Evolutionary conservation across 352 stramenopile genomes (phyloP), one percentile per base, ranked within the genome.

Genomic region (Globisporangium emineosum): DNA sequence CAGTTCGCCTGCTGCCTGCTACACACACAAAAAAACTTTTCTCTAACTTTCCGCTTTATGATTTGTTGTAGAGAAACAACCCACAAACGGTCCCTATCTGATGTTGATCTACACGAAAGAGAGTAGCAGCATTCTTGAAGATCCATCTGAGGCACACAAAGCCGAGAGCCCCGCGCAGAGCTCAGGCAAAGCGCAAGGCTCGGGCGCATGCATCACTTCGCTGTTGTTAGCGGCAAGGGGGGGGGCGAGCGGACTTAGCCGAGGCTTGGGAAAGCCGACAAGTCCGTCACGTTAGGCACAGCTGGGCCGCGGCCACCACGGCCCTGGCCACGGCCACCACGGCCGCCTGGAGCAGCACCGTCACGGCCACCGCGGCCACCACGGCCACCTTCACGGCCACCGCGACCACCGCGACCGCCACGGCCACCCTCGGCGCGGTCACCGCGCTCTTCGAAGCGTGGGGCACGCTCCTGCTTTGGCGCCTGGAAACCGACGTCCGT

Each of bases 231-330:
- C 40, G 40, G 40, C 49, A 43, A 54, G 32, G 47, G 47, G 45
- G 75, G 67, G 68, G n/a, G 60, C 58, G 60, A 67, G 42, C 52
- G 58, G 62, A 67, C 56, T 82, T 93, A 93, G 69, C 73, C 76
- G 72, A 96, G 86, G 73, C 71, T 91, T 56, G 88, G 88, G 78
- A 96, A 96, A 62, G 88, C 86, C 64, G 73, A 83, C 75, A 92
- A 74, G 82, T 96, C 88, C 50, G 79, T 79, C 55, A 95, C 84
- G 73, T 94, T 91, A 42, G 84, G 88, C 53, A 68, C 75, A 53
- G 62, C 57, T 6, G 42, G 23, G 47, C 63, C 70, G 21, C 60
- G 55, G 32, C 47, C 61, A 65, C 68, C 70, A 77, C 67, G 83
- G 65, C 73, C 68, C 66, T 40, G 55, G 32, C 65, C 68, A 77